phyloP scores from a whole-genome alignment of 345 rosid species.

The Rhodamnia rubescens region DNA sequence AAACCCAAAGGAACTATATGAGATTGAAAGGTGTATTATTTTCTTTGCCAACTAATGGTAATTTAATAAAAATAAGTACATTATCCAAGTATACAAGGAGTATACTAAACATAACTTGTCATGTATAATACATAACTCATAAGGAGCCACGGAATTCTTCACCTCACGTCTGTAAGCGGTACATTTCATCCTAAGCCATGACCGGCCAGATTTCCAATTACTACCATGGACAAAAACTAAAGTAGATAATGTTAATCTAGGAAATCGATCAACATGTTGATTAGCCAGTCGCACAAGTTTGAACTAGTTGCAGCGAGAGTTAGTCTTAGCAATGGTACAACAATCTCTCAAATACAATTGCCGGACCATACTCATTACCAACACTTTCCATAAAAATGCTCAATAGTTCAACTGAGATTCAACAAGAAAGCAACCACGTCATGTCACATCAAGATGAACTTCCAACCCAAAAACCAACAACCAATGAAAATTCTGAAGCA shows the following conservation, averaged over 20 bases:
- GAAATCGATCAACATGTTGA: no score
- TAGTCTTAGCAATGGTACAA: neutral
- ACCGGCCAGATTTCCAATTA: neutral
- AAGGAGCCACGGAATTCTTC: neutral
- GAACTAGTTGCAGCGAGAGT: neutral
- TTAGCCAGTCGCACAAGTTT: neutral
- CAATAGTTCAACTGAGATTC: neutral
- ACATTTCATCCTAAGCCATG: neutral
- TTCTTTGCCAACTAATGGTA: neutral
- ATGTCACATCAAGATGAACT: neutral
- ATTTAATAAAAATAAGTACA: neutral
- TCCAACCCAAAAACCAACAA: neutral
- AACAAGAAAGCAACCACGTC: neutral
- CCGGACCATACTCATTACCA: neutral
- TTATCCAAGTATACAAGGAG: neutral
- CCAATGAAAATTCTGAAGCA: neutral
- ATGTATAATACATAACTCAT: no score
- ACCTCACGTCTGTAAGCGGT: neutral
- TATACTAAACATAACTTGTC: neutral
- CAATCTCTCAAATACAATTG: neutral
- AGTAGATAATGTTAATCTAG: neutral
- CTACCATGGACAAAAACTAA: neutral
- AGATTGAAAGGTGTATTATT: neutral
- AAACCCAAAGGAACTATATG: neutral
- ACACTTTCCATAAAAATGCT: neutral